These are phyloP conservation scores for Globisporangium takayamanum DNA, from an alignment of 352 stramenopile species.

Conservation along the genomic window DNA sequence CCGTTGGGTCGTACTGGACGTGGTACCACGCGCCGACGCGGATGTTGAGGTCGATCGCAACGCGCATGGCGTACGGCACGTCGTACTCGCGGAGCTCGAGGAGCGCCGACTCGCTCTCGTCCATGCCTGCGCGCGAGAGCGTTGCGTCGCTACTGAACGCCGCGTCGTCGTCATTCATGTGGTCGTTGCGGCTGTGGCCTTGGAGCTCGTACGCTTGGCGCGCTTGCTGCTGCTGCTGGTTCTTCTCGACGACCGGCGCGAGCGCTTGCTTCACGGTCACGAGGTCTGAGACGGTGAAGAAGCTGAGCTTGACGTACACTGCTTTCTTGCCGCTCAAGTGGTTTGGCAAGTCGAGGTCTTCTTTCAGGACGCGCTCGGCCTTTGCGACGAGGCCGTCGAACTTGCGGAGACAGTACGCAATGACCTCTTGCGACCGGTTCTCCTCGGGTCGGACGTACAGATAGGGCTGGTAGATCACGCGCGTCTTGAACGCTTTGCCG, in stretches of 20 bases:
- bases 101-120: constrained; percentile 69
- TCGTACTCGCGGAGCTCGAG: constrained; percentile 97
- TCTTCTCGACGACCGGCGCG: constrained; percentile 50
- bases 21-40: constrained; percentile 97
- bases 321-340: constrained; percentile 84
- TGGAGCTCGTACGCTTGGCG: constrained; percentile 71
- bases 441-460: constrained; percentile 90
- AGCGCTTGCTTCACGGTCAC: constrained; percentile 64
- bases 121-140: constrained; percentile 15
- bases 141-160: constrained; percentile 7
- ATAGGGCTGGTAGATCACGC: constrained; percentile 94
- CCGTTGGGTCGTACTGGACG: constrained; percentile 74
- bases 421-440: constrained; percentile 61
- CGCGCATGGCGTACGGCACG: constrained; percentile 95
- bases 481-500: constrained; percentile 93
- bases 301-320: constrained; percentile 88
- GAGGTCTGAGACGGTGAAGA: constrained; percentile 74
- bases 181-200: constrained; percentile 28
- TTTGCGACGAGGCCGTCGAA: constrained; percentile 87
- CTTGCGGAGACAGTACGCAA: constrained; percentile 70
- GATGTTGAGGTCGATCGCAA: constrained; percentile 95
- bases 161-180: constrained; percentile 36
- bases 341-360: constrained; percentile 91
- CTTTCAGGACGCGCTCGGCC: constrained; percentile 63
- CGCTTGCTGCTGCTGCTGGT: constrained; percentile 52